Percentiles rank a stretch among this genome's conserved stretches.
These are phyloP conservation scores for Phanerochaete carnosa DNA, from an alignment of 768 basidiomycete species.

Conservation along the genomic window DNA sequence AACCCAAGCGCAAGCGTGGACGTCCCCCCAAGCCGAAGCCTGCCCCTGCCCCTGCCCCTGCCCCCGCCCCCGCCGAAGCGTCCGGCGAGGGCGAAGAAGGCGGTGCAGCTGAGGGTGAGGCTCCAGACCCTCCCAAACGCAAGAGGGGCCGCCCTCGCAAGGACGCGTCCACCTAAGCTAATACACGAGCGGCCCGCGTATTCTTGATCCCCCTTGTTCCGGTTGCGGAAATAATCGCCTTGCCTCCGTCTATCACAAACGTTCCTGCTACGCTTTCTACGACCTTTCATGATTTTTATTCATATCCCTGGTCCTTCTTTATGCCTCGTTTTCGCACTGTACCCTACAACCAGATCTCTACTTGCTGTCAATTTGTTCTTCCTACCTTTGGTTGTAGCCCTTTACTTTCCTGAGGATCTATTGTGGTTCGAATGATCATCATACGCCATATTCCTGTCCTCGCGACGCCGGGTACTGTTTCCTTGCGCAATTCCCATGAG, in stretches of 20 bases:
- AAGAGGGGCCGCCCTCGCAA: slow-evolving; percentile 72
- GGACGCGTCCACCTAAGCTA: slow-evolving; percentile 28
- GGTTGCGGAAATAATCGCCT: slow-evolving; percentile 17
- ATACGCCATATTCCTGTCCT: slow-evolving; percentile 10
- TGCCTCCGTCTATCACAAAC: background rate
- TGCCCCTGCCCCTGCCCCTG: slow-evolving; percentile 12
- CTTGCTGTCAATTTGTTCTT: slow-evolving; percentile 14
- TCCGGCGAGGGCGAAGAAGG: slow-evolving; percentile 21
- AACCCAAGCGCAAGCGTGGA: slow-evolving; percentile 22
- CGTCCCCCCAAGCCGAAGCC: slow-evolving; percentile 26
- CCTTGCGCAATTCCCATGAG: slow-evolving; percentile 11
- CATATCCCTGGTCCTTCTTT: slow-evolving; percentile 16
- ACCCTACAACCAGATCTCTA: slow-evolving; percentile 20
- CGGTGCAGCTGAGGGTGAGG: slow-evolving; percentile 12
- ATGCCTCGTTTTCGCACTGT: slow-evolving; percentile 19
- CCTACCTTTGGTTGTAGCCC: slow-evolving; percentile 15
- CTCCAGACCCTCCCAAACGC: slow-evolving; percentile 27
- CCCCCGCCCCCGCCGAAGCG: slow-evolving; percentile 5
- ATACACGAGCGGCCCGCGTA: background rate
- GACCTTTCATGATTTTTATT: slow-evolving; percentile 8
- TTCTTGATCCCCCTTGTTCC: slow-evolving; percentile 16
- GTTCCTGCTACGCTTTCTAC: background rate
- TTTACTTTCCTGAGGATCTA: slow-evolving; percentile 10
- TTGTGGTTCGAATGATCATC: slow-evolving; percentile 16
- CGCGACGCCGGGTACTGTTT: slow-evolving; percentile 11